A percentile compares a stretch with the other conserved stretches of the same genome.
Conservation (phyloP, 164 flowering plant species). For the Vitis labrusca region DNA sequence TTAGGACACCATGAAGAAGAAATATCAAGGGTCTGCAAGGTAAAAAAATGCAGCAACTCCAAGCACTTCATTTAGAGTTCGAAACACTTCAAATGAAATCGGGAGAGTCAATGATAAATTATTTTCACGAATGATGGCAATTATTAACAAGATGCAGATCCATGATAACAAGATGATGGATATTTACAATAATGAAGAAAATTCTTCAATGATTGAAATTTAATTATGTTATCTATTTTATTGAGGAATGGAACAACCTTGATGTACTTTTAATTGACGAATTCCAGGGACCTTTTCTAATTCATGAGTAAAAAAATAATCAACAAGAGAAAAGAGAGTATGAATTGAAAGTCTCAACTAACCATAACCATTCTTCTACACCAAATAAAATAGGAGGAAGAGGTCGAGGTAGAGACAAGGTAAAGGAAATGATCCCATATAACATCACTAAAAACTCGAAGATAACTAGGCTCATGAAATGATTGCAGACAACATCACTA, state of each 20-base stretch:
- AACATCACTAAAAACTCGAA: background rate
- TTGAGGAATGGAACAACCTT: background rate
- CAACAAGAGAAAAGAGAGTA: conserved; percentile 12
- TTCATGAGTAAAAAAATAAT: conserved; percentile 13
- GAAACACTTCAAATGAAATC: too few relatives aligned
- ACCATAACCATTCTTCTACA: background rate
- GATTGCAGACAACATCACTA: conserved; percentile 10
- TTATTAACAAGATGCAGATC: conserved; percentile 2
- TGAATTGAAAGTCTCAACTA: conserved; percentile 10
- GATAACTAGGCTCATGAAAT: background rate
- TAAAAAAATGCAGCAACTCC: too few relatives aligned
- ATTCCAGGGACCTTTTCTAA: conserved; percentile 12
- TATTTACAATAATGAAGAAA: conserved; percentile 10
- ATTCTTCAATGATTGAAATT: conserved; percentile 24
- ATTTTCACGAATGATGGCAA: conserved; percentile 3
- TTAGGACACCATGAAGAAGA: too few relatives aligned
- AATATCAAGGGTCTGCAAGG: too few relatives aligned
- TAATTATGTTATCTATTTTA: conserved; percentile 6
- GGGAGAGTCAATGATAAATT: background rate
- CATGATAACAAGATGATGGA: conserved; percentile 14
- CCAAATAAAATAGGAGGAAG: background rate
- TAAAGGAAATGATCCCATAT: conserved; percentile 9
- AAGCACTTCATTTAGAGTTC: too few relatives aligned
- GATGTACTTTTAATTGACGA: conserved; percentile 11
- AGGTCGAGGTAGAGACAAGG: conserved; percentile 14